phyloP scores from a whole-genome alignment of 2,329 filamentous ascomycete species.

The Decorospora gaudefroyi region DNA sequence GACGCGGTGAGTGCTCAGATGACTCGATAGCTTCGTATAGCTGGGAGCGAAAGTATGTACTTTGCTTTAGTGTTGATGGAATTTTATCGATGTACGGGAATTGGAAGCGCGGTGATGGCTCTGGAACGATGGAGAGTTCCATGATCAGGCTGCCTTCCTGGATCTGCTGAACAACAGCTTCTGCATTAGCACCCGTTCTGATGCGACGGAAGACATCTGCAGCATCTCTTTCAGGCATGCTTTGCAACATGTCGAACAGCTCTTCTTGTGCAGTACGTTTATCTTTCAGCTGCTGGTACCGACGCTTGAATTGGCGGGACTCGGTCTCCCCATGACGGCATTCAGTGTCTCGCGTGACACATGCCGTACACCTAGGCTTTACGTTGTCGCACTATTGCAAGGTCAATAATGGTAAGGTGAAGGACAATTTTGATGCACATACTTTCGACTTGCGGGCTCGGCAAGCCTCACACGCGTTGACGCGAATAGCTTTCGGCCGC shows the following conservation, averaged over 20 bases:
- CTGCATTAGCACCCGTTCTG: conserved; percentile 18
- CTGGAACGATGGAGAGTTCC: conserved; percentile 17
- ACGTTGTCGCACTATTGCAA: conserved; percentile 13
- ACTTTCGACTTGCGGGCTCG: conserved; percentile 17
- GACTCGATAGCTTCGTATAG: conserved; percentile 14
- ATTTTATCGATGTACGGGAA: conserved; percentile 19
- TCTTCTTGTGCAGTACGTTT: conserved; percentile 16
- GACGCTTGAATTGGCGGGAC: conserved; percentile 13
- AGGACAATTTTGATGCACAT: background rate
- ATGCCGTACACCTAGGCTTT: conserved; percentile 14
- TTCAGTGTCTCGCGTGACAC: conserved; percentile 5
- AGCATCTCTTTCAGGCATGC: conserved; percentile 18
- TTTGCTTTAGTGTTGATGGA: conserved; percentile 10
- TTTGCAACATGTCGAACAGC: conserved; percentile 15
- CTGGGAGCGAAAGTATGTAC: conserved; percentile 14
- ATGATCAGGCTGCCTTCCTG: conserved; percentile 17
- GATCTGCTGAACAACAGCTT: conserved; percentile 17
- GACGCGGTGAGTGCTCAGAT: background rate
- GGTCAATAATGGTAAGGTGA: background rate
- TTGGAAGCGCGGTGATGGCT: conserved; percentile 20
- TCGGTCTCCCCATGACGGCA: conserved; percentile 13
- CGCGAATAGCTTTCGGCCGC: background rate
- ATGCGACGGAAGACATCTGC: conserved; percentile 18
- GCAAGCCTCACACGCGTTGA: conserved; percentile 16
- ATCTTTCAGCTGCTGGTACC: conserved; percentile 11